A percentile compares a stretch with the other conserved stretches of the same genome.
Evolutionary conservation across 805 yeast species (phyloP).

Genomic region (Starmera dryadoides): DNA sequence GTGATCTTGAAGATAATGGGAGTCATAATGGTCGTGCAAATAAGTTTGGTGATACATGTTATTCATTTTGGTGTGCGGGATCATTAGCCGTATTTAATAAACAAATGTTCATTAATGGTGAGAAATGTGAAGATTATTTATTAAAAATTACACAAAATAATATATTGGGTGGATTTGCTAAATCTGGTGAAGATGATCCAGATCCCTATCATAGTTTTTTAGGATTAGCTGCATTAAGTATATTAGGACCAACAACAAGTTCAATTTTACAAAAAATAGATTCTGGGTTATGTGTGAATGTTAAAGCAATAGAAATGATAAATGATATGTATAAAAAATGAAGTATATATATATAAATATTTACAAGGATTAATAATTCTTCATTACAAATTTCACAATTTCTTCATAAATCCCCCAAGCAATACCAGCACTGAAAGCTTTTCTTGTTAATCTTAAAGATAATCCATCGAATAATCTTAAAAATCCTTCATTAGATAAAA

Average conservation of each 20-base stretch:
- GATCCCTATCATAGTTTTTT: constrained; percentile 66
- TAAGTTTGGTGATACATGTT: constrained; percentile 81
- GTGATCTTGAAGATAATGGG: constrained; percentile 51
- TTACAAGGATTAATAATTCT: neutral
- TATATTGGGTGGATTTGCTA: constrained; percentile 72
- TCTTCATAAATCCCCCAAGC: constrained; percentile 98
- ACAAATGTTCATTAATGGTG: constrained; percentile 26
- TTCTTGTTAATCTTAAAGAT: constrained; percentile 71
- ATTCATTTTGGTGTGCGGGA: constrained; percentile 76
- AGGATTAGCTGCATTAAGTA: constrained; percentile 46
- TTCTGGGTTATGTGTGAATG: neutral
- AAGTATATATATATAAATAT: neutral
- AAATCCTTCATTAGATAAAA: constrained; percentile 39
- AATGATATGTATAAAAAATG: neutral
- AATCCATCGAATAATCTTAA: constrained; percentile 74
- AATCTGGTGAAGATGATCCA: constrained; percentile 54
- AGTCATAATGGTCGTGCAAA: constrained; percentile 86
- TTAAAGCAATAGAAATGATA: neutral
- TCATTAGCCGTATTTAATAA: constrained; percentile 39
- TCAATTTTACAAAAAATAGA: neutral
- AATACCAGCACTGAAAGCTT: constrained; percentile 88
- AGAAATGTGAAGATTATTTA: constrained; percentile 35
- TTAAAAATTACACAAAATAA: constrained; percentile 49
- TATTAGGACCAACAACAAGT: constrained; percentile 1
- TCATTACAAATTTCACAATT: constrained; percentile 36